phyloP scores from a whole-genome alignment of 139 green algal species.

The Chlamydomonas incerta region DNA sequence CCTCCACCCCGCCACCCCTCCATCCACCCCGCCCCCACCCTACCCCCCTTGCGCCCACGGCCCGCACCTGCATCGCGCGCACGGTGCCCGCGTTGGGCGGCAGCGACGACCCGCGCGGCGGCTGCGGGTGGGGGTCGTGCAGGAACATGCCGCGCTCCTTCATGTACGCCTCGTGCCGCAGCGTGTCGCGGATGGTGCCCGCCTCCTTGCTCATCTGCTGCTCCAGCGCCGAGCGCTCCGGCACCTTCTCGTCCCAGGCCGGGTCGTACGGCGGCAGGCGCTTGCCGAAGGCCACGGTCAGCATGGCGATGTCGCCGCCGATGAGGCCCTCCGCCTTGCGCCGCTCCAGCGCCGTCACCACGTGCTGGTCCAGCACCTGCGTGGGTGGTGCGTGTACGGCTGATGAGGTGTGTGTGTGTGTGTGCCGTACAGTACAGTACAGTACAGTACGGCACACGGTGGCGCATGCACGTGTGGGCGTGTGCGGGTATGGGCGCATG shows the following conservation, averaged over 20 bases:
- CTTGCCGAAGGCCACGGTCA: slow-evolving; percentile 61
- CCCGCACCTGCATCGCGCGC: slow-evolving; percentile 34
- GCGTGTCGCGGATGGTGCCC: slow-evolving; percentile 31
- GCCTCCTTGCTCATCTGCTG: slow-evolving; percentile 59
- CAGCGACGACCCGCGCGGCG: slow-evolving; percentile 25
- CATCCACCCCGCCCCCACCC: too few relatives aligned
- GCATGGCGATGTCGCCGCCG: slow-evolving; percentile 31
- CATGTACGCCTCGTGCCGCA: slow-evolving; percentile 32
- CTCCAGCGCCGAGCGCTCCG: slow-evolving; percentile 52
- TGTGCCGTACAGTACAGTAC: too few relatives aligned
- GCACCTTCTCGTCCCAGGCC: slow-evolving; percentile 47
- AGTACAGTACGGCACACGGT: too few relatives aligned
- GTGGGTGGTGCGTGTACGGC: too few relatives aligned
- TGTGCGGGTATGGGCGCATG: too few relatives aligned
- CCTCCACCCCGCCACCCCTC: too few relatives aligned
- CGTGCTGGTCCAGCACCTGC: slow-evolving; percentile 65
- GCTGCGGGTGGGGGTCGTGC: slow-evolving; percentile 50
- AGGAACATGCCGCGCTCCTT: slow-evolving; percentile 42
- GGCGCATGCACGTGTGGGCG: too few relatives aligned
- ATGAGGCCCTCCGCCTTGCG: slow-evolving; percentile 50
- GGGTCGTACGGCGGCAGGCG: slow-evolving; percentile 42
- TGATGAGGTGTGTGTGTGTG: too few relatives aligned
- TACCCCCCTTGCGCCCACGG: too few relatives aligned
- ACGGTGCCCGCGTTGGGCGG: slow-evolving; percentile 56
- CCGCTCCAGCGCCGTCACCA: slow-evolving; percentile 56